Conservation (phyloP, 805 yeast genomes). For the Cyberlindnera xishuangbannaensis region DNA sequence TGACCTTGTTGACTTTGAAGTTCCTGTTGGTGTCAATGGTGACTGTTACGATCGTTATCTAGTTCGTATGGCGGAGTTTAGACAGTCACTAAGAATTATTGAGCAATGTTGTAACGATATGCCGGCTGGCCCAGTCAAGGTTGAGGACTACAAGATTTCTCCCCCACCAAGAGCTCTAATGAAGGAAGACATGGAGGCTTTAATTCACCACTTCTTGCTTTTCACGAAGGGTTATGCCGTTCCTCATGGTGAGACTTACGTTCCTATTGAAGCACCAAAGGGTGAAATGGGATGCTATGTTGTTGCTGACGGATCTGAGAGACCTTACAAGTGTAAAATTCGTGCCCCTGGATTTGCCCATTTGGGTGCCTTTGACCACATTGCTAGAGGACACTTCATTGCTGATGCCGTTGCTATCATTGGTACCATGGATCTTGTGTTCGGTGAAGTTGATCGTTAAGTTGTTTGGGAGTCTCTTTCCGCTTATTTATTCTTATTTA, state of each 20-base stretch:
- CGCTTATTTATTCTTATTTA: constrained; percentile 1
- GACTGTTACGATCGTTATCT: constrained; percentile 90
- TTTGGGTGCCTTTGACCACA: constrained; percentile 82
- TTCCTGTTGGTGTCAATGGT: constrained; percentile 82
- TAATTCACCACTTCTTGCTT: constrained; percentile 82
- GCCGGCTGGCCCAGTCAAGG: constrained; percentile 90
- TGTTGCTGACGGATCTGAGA: constrained; percentile 83
- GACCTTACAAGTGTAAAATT: constrained; percentile 88
- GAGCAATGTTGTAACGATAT: constrained; percentile 87
- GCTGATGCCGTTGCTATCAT: constrained; percentile 92
- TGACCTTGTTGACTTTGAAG: constrained; percentile 78
- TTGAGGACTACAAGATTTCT: constrained; percentile 79
- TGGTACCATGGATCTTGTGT: constrained; percentile 93
- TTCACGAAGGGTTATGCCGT: constrained; percentile 87
- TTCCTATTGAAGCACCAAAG: constrained; percentile 91
- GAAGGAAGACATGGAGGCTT: constrained; percentile 92
- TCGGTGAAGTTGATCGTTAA: constrained; percentile 89
- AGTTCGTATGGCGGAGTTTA: constrained; percentile 85
- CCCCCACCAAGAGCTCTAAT: constrained; percentile 77
- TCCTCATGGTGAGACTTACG: constrained; percentile 87
- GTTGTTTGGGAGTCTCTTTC: neutral
- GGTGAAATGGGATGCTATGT: constrained; percentile 92
- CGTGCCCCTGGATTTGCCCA: constrained; percentile 95
- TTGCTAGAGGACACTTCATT: constrained; percentile 78
- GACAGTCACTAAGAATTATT: constrained; percentile 84